Percentiles rank a stretch among this genome's conserved stretches.
Conservation (phyloP, 495 filamentous ascomycete species). For the Neurospora sublineolata region DNA sequence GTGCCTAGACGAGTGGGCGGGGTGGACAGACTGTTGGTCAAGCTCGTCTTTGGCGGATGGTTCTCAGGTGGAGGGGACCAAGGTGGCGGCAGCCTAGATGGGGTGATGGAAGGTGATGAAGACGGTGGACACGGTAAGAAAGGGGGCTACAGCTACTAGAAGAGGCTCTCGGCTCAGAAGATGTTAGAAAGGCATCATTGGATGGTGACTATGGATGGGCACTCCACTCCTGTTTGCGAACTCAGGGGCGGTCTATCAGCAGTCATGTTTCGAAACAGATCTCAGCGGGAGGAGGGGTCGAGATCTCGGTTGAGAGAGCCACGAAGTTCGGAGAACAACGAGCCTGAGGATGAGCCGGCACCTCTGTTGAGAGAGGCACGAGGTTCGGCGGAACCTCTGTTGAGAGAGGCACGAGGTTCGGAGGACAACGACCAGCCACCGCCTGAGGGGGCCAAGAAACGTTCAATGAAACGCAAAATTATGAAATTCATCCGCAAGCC, state of each 20-base stretch:
- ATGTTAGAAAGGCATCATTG: not conserved
- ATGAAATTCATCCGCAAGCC: not conserved
- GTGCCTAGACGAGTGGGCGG: conserved; percentile 56
- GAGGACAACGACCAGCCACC: not conserved
- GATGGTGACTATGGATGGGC: not conserved
- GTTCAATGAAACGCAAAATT: not conserved
- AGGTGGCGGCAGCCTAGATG: not conserved
- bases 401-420: not conserved
- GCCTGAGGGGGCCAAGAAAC: not conserved
- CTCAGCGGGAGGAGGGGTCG: not conserved
- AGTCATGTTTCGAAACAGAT: not conserved
- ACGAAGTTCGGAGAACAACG: not conserved
- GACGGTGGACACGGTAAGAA: not conserved
- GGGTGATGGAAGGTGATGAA: not conserved
- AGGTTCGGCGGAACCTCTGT: not conserved
- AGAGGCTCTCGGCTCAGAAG: not conserved
- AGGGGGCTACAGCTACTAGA: not conserved
- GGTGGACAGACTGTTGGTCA: conserved; percentile 72
- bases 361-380: not conserved
- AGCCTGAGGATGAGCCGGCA: not conserved
- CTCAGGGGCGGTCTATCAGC: not conserved
- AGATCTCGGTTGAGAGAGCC: not conserved
- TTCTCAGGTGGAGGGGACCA: conserved; percentile 15
- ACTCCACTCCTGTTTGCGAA: not conserved
- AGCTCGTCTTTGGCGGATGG: conserved; percentile 58